Conservation (phyloP, 2,329 filamentous ascomycete genomes). For the Neonectria sp. region DNA sequence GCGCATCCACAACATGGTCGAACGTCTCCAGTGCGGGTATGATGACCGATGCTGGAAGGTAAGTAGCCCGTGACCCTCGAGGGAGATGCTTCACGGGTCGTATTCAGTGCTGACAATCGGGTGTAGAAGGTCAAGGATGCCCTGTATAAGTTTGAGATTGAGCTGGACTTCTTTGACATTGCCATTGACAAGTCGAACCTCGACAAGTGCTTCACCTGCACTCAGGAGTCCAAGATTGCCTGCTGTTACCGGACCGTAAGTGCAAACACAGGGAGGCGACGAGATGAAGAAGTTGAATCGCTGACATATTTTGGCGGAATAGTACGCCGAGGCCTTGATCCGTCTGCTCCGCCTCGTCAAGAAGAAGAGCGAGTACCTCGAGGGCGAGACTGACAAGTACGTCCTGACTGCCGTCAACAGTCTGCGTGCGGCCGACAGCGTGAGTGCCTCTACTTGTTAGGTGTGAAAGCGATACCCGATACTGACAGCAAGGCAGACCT, state of each 20-base stretch:
- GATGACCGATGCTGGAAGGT: conserved; percentile 46
- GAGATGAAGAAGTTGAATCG: neutral
- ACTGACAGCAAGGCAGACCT: conserved; percentile 36
- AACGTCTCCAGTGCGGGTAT: conserved; percentile 38
- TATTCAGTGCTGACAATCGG: conserved; percentile 25
- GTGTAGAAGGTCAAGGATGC: conserved; percentile 39
- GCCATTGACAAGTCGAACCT: conserved; percentile 47
- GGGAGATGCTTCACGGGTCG: neutral
- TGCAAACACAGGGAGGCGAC: neutral
- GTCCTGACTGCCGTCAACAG: conserved; percentile 50
- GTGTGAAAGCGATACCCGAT: neutral
- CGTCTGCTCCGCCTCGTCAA: conserved; percentile 44
- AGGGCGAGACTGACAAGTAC: conserved; percentile 47
- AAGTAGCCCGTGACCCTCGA: neutral
- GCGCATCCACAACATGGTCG: conserved; percentile 38
- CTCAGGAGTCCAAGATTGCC: conserved; percentile 44
- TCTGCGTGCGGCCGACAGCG: conserved; percentile 47
- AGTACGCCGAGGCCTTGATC: conserved; percentile 51
- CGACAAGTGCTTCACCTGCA: conserved; percentile 43
- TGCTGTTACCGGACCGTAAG: conserved; percentile 47
- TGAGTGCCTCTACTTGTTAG: conserved; percentile 24
- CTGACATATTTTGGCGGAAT: conserved; percentile 4
- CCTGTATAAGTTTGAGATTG: conserved; percentile 47
- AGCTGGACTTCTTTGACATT: conserved; percentile 47
- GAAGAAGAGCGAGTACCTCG: conserved; percentile 44